Percentiles rank a stretch among this genome's conserved stretches.
Conservation (phyloP, 1,284 basidiomycete genomes). For the Ustilago loliicola region DNA sequence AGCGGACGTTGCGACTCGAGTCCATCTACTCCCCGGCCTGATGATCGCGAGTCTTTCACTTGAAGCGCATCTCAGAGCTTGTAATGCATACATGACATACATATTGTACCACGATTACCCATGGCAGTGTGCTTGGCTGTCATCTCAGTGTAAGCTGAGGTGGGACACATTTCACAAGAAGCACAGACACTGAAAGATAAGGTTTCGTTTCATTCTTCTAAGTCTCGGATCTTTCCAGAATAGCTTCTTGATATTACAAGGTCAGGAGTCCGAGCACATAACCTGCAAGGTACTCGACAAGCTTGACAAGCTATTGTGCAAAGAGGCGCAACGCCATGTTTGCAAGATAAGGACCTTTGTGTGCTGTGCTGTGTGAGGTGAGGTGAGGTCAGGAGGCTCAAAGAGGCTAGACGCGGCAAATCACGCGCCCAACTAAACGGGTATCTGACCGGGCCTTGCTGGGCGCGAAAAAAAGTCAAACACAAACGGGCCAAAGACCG, state of each 20-base stretch:
- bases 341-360: not conserved
- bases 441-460: slow-evolving; percentile 20
- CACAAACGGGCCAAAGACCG: slow-evolving; percentile 45
- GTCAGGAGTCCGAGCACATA: not conserved
- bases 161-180: no score
- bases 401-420: not conserved
- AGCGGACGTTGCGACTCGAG: slow-evolving; percentile 24
- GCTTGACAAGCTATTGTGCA: not conserved
- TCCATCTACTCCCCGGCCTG: slow-evolving; percentile 34
- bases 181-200: no score
- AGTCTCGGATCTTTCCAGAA: slow-evolving; percentile 2
- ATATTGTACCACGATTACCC: no score
- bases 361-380: not conserved
- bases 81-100: not conserved
- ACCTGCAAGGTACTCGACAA: slow-evolving; percentile 10
- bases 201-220: no score
- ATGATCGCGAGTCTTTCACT: slow-evolving; percentile 25
- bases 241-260: not conserved
- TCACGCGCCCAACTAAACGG: slow-evolving; percentile 11
- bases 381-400: not conserved
- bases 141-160: no score
- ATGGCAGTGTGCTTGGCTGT: no score
- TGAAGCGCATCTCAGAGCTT: not conserved
- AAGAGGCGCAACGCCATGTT: not conserved
- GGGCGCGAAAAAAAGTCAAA: not conserved